Percentiles rank a stretch among this genome's conserved stretches.
Evolutionary conservation across 257 asterid species (phyloP).

Genomic region (Rhazya stricta): DNA sequence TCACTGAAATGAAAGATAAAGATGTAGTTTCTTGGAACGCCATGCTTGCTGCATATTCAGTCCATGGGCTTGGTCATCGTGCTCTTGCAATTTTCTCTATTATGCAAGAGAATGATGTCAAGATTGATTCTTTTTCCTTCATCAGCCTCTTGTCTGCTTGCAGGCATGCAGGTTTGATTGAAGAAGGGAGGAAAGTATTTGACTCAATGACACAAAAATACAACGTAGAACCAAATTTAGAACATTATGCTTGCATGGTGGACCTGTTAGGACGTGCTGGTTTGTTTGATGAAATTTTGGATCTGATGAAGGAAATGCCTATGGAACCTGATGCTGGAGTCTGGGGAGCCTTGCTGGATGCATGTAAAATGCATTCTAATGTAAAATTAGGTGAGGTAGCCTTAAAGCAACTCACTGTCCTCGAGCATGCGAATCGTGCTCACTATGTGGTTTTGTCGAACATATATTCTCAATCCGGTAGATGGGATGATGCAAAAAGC

Average conservation of each 20-base stretch:
- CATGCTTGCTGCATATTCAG: slow-evolving; percentile 31
- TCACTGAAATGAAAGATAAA: slow-evolving; percentile 20
- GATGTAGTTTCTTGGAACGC: slow-evolving; percentile 30
- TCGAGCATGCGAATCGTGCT: slow-evolving; percentile 25
- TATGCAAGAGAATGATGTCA: slow-evolving; percentile 22
- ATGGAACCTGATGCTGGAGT: slow-evolving; percentile 28
- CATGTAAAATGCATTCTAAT: slow-evolving; percentile 28
- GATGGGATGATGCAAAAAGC: slow-evolving; percentile 28
- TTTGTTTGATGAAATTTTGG: slow-evolving; percentile 24
- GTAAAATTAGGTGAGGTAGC: slow-evolving; percentile 30
- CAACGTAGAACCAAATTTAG: slow-evolving; percentile 21
- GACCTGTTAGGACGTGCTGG: slow-evolving; percentile 37
- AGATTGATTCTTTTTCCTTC: slow-evolving; percentile 26
- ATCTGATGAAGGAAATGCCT: slow-evolving; percentile 21
- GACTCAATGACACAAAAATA: slow-evolving; percentile 17
- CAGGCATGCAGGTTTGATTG: slow-evolving; percentile 31
- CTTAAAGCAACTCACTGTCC: slow-evolving; percentile 16
- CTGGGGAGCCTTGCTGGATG: slow-evolving; percentile 33
- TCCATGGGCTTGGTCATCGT: slow-evolving; percentile 24
- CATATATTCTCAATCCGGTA: slow-evolving; percentile 29
- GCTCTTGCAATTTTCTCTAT: slow-evolving; percentile 23
- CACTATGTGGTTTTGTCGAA: slow-evolving; percentile 28
- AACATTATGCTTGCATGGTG: slow-evolving; percentile 37
- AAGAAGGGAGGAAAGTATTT: slow-evolving; percentile 27
- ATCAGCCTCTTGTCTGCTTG: slow-evolving; percentile 30